Percentiles rank a stretch among this genome's conserved stretches.
phyloP scores from a whole-genome alignment of 768 basidiomycete species.

The Suillus lakei region DNA sequence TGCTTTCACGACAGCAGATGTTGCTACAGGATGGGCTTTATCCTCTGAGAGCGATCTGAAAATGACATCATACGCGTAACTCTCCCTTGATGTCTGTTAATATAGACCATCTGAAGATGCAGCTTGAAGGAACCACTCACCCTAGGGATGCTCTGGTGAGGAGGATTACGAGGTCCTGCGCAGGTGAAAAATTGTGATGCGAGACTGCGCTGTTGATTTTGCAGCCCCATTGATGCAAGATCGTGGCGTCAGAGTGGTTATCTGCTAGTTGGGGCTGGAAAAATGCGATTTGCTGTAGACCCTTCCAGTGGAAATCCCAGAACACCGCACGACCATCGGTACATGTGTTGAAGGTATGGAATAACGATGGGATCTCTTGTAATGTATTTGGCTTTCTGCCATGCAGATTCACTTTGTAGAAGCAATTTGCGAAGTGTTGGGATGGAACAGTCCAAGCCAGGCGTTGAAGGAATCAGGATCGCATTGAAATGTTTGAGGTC shows the following conservation, averaged over 20 bases:
- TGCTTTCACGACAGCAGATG: background rate
- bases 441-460: background rate
- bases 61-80: background rate
- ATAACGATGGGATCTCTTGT: background rate
- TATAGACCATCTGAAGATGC: background rate
- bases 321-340: background rate
- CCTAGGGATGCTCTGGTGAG: background rate
- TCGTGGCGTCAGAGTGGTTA: background rate
- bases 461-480: background rate
- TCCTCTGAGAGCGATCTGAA: background rate
- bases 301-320: background rate
- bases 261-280: background rate
- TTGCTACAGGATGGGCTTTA: conserved; percentile 21
- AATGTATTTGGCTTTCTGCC: background rate
- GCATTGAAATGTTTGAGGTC: background rate
- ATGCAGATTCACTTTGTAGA: background rate
- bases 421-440: background rate
- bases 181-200: background rate
- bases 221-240: background rate
- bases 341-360: too few relatives aligned
- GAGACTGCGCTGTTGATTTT: background rate
- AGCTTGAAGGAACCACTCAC: background rate
- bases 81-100: background rate
- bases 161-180: background rate
- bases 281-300: background rate